These are phyloP conservation scores for Citrus maxima DNA, from an alignment of 345 rosid species.

Conservation along the genomic window DNA sequence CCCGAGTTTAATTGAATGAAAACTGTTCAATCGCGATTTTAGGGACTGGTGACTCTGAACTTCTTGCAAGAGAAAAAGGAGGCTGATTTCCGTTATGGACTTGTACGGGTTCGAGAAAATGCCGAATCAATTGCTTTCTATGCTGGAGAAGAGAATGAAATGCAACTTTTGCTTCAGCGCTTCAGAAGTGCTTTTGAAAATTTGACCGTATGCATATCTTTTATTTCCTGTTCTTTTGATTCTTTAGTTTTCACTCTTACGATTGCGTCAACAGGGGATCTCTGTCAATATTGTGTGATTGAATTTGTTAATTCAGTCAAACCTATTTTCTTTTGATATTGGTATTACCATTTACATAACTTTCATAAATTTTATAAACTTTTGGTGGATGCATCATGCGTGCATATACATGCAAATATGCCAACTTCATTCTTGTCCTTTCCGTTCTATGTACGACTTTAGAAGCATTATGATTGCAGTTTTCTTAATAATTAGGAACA, in stretches of 20 bases:
- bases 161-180: slow-evolving; percentile 84
- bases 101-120: slow-evolving; percentile 94
- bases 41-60: slow-evolving; percentile 87
- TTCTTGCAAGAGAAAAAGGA: slow-evolving; percentile 98
- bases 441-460: neutral
- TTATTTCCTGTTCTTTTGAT: slow-evolving; percentile 14
- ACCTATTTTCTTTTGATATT: neutral
- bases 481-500: neutral
- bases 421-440: neutral
- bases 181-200: slow-evolving; percentile 87
- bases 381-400: neutral
- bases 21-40: slow-evolving; percentile 24
- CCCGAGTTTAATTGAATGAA: neutral
- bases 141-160: slow-evolving; percentile 87
- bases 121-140: slow-evolving; percentile 97
- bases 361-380: neutral
- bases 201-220: slow-evolving; percentile 48
- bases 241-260: neutral
- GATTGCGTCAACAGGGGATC: neutral
- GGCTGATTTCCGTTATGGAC: slow-evolving; percentile 96
- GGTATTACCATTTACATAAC: neutral
- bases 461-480: neutral
- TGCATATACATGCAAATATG: neutral
- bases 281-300: neutral
- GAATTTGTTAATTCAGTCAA: neutral